These are phyloP conservation scores for Gossypium lobatum DNA, from an alignment of 441 rosid species.

Conservation along the genomic window DNA sequence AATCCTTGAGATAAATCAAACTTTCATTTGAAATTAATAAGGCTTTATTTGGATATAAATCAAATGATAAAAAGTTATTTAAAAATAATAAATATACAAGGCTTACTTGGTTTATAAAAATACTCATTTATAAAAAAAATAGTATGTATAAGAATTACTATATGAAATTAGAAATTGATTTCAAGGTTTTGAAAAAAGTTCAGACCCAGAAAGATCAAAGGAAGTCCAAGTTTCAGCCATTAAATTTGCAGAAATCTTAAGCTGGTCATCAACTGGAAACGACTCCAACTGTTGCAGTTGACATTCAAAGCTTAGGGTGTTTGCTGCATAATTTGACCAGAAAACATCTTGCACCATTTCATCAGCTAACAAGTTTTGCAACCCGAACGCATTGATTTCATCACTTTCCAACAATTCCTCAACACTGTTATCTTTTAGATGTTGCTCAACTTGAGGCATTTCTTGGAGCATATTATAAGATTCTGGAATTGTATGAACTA, in stretches of 20 bases:
- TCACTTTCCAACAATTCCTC: slow-evolving; percentile 22
- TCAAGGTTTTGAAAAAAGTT: slow-evolving; percentile 8
- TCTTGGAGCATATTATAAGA: slow-evolving; percentile 8
- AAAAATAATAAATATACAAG: neutral
- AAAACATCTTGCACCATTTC: slow-evolving; percentile 26
- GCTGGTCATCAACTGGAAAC: slow-evolving; percentile 23
- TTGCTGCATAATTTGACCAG: slow-evolving; percentile 29
- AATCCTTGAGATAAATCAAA: neutral
- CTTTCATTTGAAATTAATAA: neutral
- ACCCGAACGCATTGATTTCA: slow-evolving; percentile 21
- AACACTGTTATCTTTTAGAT: slow-evolving; percentile 4
- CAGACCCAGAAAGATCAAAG: slow-evolving; percentile 36
- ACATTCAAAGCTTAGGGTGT: slow-evolving; percentile 21
- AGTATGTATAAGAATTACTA: neutral
- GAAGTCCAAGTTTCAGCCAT: slow-evolving; percentile 32
- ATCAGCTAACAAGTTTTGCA: slow-evolving; percentile 25
- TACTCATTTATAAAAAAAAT: neutral
- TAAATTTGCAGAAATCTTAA: slow-evolving; percentile 21
- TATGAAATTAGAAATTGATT: neutral
- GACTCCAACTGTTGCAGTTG: slow-evolving; percentile 27
- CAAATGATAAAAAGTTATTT: neutral
- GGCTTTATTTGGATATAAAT: neutral
- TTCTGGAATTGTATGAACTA: neutral
- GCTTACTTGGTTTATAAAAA: neutral
- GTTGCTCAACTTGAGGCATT: slow-evolving; percentile 11